Evolutionary conservation across 1,284 basidiomycete species (phyloP), one percentile per base, ranked within the genome.

Genomic region (Fistulina hepatica): DNA sequence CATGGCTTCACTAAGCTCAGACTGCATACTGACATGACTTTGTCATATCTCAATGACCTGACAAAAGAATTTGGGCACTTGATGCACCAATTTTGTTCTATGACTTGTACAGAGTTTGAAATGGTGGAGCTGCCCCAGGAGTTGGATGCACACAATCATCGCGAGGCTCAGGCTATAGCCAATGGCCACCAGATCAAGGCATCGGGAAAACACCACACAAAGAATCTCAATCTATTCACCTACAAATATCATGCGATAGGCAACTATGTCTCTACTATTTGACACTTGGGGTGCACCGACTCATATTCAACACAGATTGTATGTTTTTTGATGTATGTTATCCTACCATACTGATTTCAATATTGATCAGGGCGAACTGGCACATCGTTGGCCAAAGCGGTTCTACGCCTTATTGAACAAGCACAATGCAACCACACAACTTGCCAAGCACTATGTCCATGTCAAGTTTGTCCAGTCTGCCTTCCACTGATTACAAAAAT

Each of bases 1-100:
- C 59, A 62, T 36, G 39, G 37, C 1, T 44, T 61, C 0, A 58
- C 55, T 1, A 63, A 63, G 37, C 49, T 61, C 8, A 45, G 54
- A 8, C 39, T 56, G 26, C 60, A 61, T 24, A 57, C 57, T 0
- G 49, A 52, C 0, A 11, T 31, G 0, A 50, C 57, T 0, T 22
- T 62, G 7, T 22, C 40, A 2, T 28, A 36, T 11, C 43, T 59
- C 7, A 44, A 52, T 5, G 13, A 32, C 0, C 12, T 43, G 0
- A 56, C 57, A 1, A 45, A 31, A 1, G 44, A 40, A 4, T 36
- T 55, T 3, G 54, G 55, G 2, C 22, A 37, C 2, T 30, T 42
- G 7, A 33, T 52, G 12, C 44, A 49, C 2, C 17, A 43, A 2
- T 55, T 56, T 20, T 31, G 40, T 7, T 19, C 45, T 23, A 23